phyloP scores from a whole-genome alignment of 768 basidiomycete species.

The Suillus placidus region DNA sequence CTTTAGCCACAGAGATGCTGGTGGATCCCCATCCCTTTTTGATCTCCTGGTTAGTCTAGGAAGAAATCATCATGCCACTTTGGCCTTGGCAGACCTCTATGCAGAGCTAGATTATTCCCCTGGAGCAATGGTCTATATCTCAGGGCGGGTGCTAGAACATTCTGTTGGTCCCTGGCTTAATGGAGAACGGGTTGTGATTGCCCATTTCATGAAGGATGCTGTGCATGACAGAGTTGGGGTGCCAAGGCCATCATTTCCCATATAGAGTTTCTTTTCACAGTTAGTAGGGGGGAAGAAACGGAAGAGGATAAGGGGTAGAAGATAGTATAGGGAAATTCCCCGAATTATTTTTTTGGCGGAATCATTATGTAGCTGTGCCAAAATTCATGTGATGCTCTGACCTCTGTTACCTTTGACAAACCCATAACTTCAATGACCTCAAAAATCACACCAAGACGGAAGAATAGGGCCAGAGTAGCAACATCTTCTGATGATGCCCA shows the following conservation, averaged over 20 bases:
- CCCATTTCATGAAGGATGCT: slow-evolving; percentile 16
- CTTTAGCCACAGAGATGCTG: slow-evolving; percentile 1
- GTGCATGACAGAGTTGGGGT: slow-evolving; percentile 9
- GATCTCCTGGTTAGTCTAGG: not conserved
- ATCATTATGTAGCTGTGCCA: not conserved
- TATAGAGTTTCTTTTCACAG: not conserved
- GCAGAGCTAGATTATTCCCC: slow-evolving; percentile 2
- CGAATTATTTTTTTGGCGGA: not conserved
- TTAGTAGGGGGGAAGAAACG: not conserved
- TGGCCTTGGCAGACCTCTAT: not conserved
- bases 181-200: slow-evolving; percentile 2
- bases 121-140: slow-evolving; percentile 22
- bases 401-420: not conserved
- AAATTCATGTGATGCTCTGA: not conserved
- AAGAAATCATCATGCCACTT: not conserved
- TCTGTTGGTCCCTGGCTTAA: not conserved
- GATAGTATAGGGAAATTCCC: not conserved
- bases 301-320: not conserved
- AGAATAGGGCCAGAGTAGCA: not conserved
- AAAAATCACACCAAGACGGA: not conserved
- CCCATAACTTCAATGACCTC: not conserved
- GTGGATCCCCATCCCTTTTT: not conserved
- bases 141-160: slow-evolving; percentile 13
- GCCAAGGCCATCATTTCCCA: not conserved
- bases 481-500: not conserved